A percentile compares a stretch with the other conserved stretches of the same genome.
phyloP scores from a whole-genome alignment of 495 filamentous ascomycete species.

The Annulohypoxylon maeteangense region DNA sequence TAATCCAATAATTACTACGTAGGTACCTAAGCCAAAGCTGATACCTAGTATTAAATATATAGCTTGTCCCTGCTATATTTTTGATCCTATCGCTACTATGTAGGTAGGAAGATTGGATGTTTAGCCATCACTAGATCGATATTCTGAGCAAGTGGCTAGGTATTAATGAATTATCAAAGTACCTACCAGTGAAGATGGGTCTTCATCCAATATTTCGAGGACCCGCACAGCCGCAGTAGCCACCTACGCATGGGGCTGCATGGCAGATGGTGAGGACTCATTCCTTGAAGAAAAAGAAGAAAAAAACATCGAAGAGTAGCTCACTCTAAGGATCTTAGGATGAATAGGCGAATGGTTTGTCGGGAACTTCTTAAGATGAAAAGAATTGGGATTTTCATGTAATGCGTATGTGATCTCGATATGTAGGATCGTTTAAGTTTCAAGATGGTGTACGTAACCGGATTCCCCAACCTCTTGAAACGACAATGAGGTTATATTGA shows the following conservation, averaged over 20 bases:
- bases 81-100: not conserved
- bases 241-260: too few relatives aligned
- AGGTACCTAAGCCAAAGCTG: too few relatives aligned
- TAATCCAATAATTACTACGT: too few relatives aligned
- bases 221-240: too few relatives aligned
- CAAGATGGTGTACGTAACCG: conserved; percentile 27
- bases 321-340: not conserved
- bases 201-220: conserved; percentile 26
- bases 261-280: conserved; percentile 5
- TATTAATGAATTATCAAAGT: conserved; percentile 2
- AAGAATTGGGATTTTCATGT: conserved; percentile 32
- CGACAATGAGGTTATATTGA: conserved; percentile 27
- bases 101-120: not conserved
- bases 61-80: too few relatives aligned
- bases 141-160: conserved; percentile 1
- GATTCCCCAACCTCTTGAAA: conserved; percentile 28
- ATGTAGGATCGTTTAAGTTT: conserved; percentile 37
- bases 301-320: conserved; percentile 2
- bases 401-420: conserved; percentile 4
- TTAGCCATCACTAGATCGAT: not conserved
- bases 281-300: not conserved
- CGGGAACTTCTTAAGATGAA: conserved; percentile 11
- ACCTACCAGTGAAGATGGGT: conserved; percentile 1
- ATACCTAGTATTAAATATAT: too few relatives aligned
- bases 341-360: not conserved